phyloP scores from a whole-genome alignment of 306 rosid genomes.

The Hippophae tibetana region DNA sequence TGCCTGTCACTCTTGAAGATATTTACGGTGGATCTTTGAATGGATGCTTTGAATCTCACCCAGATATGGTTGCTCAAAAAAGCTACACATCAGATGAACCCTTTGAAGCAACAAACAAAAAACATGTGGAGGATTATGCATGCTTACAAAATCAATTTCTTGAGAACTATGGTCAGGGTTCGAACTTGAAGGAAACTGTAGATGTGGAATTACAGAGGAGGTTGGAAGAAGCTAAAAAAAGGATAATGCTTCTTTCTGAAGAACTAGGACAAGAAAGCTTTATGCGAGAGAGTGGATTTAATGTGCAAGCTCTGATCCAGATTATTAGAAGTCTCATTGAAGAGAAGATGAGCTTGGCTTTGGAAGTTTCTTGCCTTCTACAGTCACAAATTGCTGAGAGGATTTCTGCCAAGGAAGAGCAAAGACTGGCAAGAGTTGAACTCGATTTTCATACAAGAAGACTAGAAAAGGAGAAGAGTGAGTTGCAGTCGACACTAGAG shows the following conservation, averaged over 20 bases:
- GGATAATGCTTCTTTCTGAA: constrained; percentile 50
- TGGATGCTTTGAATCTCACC: constrained; percentile 38
- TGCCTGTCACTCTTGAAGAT: constrained; percentile 72
- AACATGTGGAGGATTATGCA: constrained; percentile 29
- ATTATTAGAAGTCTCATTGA: constrained; percentile 48
- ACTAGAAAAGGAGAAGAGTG: constrained; percentile 83
- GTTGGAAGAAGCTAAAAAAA: constrained; percentile 71
- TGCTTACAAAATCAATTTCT: constrained; percentile 23
- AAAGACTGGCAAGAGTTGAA: constrained; percentile 44
- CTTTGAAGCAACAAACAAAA: constrained; percentile 30
- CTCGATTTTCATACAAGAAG: constrained; percentile 42
- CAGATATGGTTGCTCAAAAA: constrained; percentile 34
- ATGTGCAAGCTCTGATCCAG: constrained; percentile 51
- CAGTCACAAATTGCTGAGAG: constrained; percentile 71
- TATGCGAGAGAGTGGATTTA: constrained; percentile 44
- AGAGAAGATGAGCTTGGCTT: constrained; percentile 64
- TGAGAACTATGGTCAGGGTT: constrained; percentile 21
- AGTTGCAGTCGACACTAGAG: constrained; percentile 78
- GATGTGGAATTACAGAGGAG: constrained; percentile 54
- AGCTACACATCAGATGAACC: constrained; percentile 36
- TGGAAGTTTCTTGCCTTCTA: constrained; percentile 64
- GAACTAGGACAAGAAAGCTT: constrained; percentile 62
- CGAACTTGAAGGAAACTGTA: constrained; percentile 34
- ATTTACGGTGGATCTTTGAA: constrained; percentile 49
- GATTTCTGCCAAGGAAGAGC: constrained; percentile 57